A percentile compares a stretch with the other conserved stretches of the same genome.
These are phyloP conservation scores for Apiotrichum akiyoshidainum DNA, from an alignment of 1,284 basidiomycete genomes.

Conservation along the genomic window DNA sequence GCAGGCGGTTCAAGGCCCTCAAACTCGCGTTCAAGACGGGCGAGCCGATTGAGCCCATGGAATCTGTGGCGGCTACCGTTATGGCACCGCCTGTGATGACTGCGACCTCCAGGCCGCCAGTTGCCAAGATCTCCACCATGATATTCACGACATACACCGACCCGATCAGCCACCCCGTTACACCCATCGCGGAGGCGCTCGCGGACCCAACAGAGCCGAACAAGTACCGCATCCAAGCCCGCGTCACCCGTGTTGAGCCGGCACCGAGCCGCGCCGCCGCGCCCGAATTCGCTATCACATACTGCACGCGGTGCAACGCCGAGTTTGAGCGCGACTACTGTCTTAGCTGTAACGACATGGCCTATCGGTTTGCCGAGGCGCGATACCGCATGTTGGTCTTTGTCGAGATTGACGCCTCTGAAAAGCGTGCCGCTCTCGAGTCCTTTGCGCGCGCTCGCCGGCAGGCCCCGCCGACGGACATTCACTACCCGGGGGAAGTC, in stretches of 20 bases:
- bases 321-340: constrained; percentile 11
- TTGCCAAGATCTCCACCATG: not conserved
- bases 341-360: constrained; percentile 15
- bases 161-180: constrained; percentile 21
- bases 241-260: constrained; percentile 19
- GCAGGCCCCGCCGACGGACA: not conserved
- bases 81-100: not conserved
- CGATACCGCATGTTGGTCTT: constrained; percentile 13
- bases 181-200: constrained; percentile 23
- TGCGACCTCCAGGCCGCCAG: not conserved
- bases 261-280: constrained; percentile 3
- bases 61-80: not conserved
- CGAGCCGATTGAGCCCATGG: not conserved
- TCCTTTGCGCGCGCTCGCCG: not conserved
- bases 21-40: not conserved
- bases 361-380: constrained; percentile 1
- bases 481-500: not conserved
- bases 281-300: constrained; percentile 11
- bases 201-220: constrained; percentile 31
- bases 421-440: not conserved
- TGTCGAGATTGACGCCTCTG: constrained; percentile 7
- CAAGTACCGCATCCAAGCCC: constrained; percentile 30
- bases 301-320: constrained; percentile 10
- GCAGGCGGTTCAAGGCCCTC: constrained; percentile 13
- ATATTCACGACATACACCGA: constrained; percentile 15